These are phyloP conservation scores for Euryodendron excelsum DNA, from an alignment of 148 eudicot genomes.

Conservation along the genomic window DNA sequence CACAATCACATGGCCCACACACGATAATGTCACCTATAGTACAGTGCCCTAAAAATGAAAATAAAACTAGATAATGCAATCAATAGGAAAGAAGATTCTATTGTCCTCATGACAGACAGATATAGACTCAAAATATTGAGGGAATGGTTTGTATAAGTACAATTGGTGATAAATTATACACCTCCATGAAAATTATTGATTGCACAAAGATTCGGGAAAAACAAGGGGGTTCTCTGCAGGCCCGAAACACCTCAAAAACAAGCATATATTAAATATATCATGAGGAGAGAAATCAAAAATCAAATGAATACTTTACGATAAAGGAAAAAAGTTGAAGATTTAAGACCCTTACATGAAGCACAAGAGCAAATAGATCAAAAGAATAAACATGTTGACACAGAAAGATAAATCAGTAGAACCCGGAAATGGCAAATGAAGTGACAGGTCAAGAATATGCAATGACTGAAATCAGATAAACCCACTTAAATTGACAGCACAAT, in stretches of 20 bases:
- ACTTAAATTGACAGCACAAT: background rate
- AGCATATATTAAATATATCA: background rate
- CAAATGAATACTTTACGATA: background rate
- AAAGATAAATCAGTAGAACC: background rate
- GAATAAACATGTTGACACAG: background rate
- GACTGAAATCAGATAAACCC: background rate
- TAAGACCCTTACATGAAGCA: background rate
- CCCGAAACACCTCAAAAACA: no score
- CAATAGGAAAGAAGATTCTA: background rate
- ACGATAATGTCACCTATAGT: no score
- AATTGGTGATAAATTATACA: background rate
- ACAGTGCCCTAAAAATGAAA: no score
- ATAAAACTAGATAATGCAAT: background rate
- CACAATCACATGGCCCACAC: background rate
- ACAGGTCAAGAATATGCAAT: conserved; percentile 1
- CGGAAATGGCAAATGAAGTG: background rate
- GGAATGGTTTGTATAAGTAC: background rate
- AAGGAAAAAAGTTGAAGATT: background rate
- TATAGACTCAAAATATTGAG: background rate
- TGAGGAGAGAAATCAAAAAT: background rate
- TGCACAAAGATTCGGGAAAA: background rate
- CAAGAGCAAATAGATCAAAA: background rate
- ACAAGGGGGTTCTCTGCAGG: background rate
- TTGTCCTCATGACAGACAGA: background rate
- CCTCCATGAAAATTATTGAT: background rate